Evolutionary conservation across 192 early-diverging fungal genomes (phyloP), one percentile per base, ranked within the genome.

Genomic region (Gamsiella multidivaricata): DNA sequence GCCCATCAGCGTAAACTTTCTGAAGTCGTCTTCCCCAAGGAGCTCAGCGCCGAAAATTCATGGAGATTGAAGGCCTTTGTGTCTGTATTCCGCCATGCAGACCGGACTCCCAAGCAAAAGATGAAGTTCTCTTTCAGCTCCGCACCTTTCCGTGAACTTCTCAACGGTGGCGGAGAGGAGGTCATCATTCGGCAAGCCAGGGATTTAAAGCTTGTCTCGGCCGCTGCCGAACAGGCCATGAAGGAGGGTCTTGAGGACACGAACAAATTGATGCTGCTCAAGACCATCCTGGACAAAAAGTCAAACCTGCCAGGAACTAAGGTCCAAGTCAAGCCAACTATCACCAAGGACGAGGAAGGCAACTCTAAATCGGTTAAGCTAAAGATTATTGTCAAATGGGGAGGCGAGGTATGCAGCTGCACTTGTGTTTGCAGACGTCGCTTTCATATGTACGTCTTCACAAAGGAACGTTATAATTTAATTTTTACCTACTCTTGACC

Each of bases 101-200:
- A 99, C 67, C 82, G 97, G 42, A 99, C 97, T 5, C 97, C 97
- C 39, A 99, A 99, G 86, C 96, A 97, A 76, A 99, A 99, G 84
- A 86, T 93, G 75, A 99, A 99, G 87, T 94, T 94, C 58, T 84
- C 85, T 28, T 92, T 97, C 68, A 83, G 79, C 34, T 88, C 88
- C 52, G 76, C 87, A 14, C 89, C 92, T 0, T 93, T 97, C 51
- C 68, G 91, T 34, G 81, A 84, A 22, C 80, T 98, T 17, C 80
- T 98, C n/a, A 86, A 87, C 26, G 89, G 85, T 14, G 78, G 82
- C 4, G 82, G 83, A 0, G 87, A 91, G 18, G 95, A 97, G 67
- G 91, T 96, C 7, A 91, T 96, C 15, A 81, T 96, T 39, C 94
- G 95, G 55, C 88, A 88, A 49, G 82, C 80, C 10, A 83, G 91